These are phyloP conservation scores for Phytophthora citrophthora DNA, from an alignment of 352 stramenopile genomes.

Conservation along the genomic window DNA sequence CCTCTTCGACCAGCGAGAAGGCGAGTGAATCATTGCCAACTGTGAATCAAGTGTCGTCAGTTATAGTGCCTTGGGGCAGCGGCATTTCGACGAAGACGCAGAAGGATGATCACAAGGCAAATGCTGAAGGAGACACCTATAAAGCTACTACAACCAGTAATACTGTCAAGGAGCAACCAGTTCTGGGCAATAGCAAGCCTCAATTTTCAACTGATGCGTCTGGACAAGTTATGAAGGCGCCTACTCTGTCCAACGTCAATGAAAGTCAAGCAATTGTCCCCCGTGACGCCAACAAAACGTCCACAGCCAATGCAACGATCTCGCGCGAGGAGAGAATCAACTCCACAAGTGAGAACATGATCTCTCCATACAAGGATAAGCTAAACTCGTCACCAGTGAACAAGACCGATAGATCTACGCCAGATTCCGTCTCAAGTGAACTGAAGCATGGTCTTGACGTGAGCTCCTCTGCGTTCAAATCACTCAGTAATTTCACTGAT, in stretches of 20 bases:
- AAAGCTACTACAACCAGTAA: background rate
- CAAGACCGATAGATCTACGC: background rate
- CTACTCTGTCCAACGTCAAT: background rate
- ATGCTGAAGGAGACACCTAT: background rate
- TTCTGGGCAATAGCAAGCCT: background rate
- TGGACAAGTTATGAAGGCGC: background rate
- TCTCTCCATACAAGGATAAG: background rate
- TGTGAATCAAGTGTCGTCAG: slow-evolving; percentile 11
- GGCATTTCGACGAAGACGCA: background rate
- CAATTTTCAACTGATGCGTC: background rate
- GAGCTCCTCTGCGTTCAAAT: background rate
- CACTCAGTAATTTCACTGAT: background rate
- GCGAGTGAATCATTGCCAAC: background rate
- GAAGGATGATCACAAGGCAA: background rate
- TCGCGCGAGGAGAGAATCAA: background rate
- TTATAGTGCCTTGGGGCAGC: slow-evolving; percentile 13
- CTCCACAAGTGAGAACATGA: background rate
- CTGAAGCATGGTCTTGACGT: background rate
- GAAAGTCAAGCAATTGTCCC: background rate
- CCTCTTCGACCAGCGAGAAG: background rate
- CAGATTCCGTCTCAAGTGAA: background rate
- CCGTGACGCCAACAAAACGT: background rate
- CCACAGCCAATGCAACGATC: background rate
- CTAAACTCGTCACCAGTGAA: background rate
- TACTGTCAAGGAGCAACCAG: background rate